Base-by-base conservation (phyloP, 331 rosid species). In the Saraca asoca region DNA sequence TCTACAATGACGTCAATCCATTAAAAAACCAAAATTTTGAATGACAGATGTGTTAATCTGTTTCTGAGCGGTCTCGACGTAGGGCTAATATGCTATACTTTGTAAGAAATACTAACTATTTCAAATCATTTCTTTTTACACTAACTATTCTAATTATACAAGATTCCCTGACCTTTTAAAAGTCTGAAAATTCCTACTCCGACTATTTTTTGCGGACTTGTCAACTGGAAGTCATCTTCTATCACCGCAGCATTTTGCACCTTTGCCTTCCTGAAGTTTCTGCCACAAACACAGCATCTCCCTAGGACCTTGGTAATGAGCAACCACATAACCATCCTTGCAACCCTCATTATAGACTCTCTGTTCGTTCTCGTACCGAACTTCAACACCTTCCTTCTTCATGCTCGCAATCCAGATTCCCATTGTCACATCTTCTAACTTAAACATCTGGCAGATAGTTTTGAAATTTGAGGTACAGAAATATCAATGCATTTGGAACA, bases 281-380 rank as follows among this genome's bases (percentile, higher is more conserved):
- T 81, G 97, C 97, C 97, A 94, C 62, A 94, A 84, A 79, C 99
- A 94, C 0, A 90, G 89, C 97, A 94, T 77, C 80, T 90, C 99
- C 77, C 97, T 69, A 0, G 99, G 99, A 57, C 91, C 96, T 79
- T 94, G 99, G 85, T 94, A 94, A 78, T 94, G 99, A 9, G 99
- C 97, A 74, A 94, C 87, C 14, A 94, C 83, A 55, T 88, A 94
- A 39, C 90, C 92, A 14, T 94, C 95, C 57, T 82, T 86, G 77
- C 99, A 94, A 18, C 99, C 99, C 57, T 75, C 92, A 33, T 80
- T 83, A 31, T 76, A 60, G 51, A 94, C 78, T 64, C 82, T 78
- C 17, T 38, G 85, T 14, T 94, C 99, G 38, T 72, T 94, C 75
- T 78, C 83, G 13, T 90, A 94, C 48, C 77, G 82, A 50, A 94